Base-by-base conservation (phyloP, 2,329 filamentous ascomycete species). In the Ophiostoma quercus region DNA sequence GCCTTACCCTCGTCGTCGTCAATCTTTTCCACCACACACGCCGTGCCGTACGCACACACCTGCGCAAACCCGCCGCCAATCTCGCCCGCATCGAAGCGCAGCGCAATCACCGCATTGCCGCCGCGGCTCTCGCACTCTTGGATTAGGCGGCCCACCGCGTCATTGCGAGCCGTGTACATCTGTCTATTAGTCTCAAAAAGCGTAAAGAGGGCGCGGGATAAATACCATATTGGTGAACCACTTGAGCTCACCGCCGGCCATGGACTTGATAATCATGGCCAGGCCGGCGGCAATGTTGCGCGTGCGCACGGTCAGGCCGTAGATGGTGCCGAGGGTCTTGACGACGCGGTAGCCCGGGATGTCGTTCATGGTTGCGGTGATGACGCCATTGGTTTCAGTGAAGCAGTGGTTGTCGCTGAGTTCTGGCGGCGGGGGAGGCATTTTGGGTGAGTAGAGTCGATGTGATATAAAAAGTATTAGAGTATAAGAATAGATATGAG, bases 351-450 rank as follows among this genome's bases (percentile, higher is more conserved):
- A 88, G 8, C 86, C 86, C 0, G 86, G 86, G 29, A 89, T 78
- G 74, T 88, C 86, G 77, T 85, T 86, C 85, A 88, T 88, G 68
- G 87, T 88, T 0, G 84, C 84, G 0, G 85, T 88, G 73, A 88
- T 84, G 69, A 88, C 81, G 51, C 86, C 86, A 66, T 85, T 82
- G 8, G 87, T 88, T 75, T 88, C 87, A 25, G 73, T 73, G 73
- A 74, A 73, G 79, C 85, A 87, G 76, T 85, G 83, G 8, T 85
- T 77, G 72, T 85, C 83, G 5, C 71, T 72, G 70, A 77, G 71
- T 19, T 74, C 69, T 3, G 75, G 73, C 8, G 41, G 65, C 16
- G 19, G n/a, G 4, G n/a, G 22, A 14, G 51, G 11, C 51, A 57
- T 57, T 57, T 22, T 57, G 14, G 25, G 25, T 29, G 25, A 29